These are phyloP conservation scores for Phytopythium kandeliae DNA, from an alignment of 352 stramenopile species.

Conservation along the genomic window DNA sequence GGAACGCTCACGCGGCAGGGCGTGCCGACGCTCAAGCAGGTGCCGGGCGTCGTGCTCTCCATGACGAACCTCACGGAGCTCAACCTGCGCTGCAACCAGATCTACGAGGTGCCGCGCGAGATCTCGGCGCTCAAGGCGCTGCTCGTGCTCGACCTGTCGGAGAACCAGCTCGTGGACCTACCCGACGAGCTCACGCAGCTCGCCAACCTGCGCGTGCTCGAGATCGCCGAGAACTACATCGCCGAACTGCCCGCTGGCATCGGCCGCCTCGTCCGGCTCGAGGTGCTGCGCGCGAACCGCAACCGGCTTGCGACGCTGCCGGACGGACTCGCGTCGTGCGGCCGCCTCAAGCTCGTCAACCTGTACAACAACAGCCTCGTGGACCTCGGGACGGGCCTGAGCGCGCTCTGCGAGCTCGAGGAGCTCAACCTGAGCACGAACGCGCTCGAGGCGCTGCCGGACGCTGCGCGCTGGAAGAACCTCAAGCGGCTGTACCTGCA, in stretches of 20 bases:
- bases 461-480: constrained; percentile 45
- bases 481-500: constrained; percentile 52
- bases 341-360: constrained; percentile 50
- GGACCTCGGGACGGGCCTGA: constrained; percentile 37
- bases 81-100: constrained; percentile 62
- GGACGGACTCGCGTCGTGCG: constrained; percentile 42
- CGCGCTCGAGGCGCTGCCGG: constrained; percentile 28
- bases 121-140: constrained; percentile 42
- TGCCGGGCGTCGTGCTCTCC: constrained; percentile 53
- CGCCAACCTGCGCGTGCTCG: constrained; percentile 36
- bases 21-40: constrained; percentile 36
- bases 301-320: constrained; percentile 51
- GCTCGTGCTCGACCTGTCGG: constrained; percentile 40
- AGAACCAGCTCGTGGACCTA: constrained; percentile 61
- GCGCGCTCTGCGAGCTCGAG: constrained; percentile 44
- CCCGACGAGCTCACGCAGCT: constrained; percentile 40
- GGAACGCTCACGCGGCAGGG: constrained; percentile 50
- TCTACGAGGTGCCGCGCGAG: constrained; percentile 45
- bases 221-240: constrained; percentile 56
- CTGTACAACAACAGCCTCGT: constrained; percentile 76
- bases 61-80: constrained; percentile 58
- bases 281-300: constrained; percentile 42
- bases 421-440: constrained; percentile 78
- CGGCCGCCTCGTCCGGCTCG: constrained; percentile 42
- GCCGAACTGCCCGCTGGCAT: constrained; percentile 36